Conservation (phyloP, 495 filamentous ascomycete species). For the Annulohypoxylon stygium region DNA sequence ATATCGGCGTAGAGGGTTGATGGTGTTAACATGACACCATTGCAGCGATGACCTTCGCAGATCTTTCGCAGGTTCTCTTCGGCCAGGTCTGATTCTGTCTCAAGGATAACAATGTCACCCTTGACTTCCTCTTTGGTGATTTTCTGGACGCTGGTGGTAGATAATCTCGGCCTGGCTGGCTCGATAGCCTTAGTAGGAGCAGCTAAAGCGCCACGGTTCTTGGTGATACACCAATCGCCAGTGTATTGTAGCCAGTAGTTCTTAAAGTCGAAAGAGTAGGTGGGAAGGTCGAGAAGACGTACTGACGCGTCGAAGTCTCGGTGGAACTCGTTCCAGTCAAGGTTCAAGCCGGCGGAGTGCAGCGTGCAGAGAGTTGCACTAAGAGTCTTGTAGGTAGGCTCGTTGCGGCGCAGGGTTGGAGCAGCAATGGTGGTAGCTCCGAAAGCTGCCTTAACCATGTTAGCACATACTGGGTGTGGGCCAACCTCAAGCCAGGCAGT, state of each 20-base stretch:
- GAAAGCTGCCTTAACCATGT: constrained; percentile 77
- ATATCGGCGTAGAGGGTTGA: constrained; percentile 81
- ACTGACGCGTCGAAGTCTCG: constrained; percentile 73
- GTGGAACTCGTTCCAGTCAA: constrained; percentile 86
- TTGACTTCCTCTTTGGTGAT: constrained; percentile 70
- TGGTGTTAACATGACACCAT: constrained; percentile 67
- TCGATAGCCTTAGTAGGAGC: constrained; percentile 63
- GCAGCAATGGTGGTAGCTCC: constrained; percentile 67
- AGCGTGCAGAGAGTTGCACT: constrained; percentile 70
- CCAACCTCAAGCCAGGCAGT: constrained; percentile 76
- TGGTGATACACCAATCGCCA: constrained; percentile 76
- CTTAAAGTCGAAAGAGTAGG: constrained; percentile 84
- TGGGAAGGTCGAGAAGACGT: constrained; percentile 74
- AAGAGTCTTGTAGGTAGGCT: constrained; percentile 75
- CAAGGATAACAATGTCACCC: constrained; percentile 65
- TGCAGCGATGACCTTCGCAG: constrained; percentile 79
- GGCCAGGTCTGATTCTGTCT: constrained; percentile 75
- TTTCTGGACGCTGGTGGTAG: constrained; percentile 64
- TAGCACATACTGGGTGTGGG: constrained; percentile 75
- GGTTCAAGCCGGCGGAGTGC: constrained; percentile 72
- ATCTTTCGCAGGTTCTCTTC: constrained; percentile 70
- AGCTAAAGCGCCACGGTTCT: constrained; percentile 73
- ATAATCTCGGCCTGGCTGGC: constrained; percentile 60
- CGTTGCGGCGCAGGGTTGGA: constrained; percentile 65
- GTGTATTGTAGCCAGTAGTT: constrained; percentile 86